Evolutionary conservation across 257 asterid species (phyloP).

Genomic region (Henckelia pumila): DNA sequence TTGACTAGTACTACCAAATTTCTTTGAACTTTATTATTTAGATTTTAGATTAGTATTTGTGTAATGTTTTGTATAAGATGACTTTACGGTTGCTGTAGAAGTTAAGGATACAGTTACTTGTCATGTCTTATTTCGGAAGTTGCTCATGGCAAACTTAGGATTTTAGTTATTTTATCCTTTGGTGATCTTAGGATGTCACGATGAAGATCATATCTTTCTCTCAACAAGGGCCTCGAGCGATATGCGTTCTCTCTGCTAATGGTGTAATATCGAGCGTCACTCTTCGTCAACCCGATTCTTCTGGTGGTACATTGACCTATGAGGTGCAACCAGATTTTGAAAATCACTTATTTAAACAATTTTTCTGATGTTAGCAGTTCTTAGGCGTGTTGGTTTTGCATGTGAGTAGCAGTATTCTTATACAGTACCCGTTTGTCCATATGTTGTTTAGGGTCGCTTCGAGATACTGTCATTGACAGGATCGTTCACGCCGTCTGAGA

Average conservation of each 20-base stretch:
- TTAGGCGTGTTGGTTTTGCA: background rate
- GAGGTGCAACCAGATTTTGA: conserved; percentile 42
- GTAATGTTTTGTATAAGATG: background rate
- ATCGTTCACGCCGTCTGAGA: conserved; percentile 55
- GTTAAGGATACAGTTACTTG: background rate
- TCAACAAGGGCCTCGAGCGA: conserved; percentile 78
- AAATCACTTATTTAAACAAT: background rate
- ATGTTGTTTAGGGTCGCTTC: conserved; percentile 46
- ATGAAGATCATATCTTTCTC: conserved; percentile 64
- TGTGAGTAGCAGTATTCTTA: background rate
- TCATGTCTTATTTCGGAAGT: background rate
- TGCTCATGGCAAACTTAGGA: background rate
- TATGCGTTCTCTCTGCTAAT: conserved; percentile 78
- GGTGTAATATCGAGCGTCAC: conserved; percentile 81
- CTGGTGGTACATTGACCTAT: conserved; percentile 83
- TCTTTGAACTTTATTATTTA: background rate
- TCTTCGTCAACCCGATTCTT: conserved; percentile 82
- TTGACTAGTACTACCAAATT: conserved; percentile 1
- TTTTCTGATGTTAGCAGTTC: background rate
- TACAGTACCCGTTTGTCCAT: background rate
- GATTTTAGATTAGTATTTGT: background rate
- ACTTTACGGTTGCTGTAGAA: background rate
- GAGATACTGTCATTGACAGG: conserved; percentile 59
- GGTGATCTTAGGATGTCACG: conserved; percentile 45
- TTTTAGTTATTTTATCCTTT: background rate